Evolutionary conservation across 2,329 filamentous ascomycete species (phyloP).

Genomic region (Helicocarpus griseus): DNA sequence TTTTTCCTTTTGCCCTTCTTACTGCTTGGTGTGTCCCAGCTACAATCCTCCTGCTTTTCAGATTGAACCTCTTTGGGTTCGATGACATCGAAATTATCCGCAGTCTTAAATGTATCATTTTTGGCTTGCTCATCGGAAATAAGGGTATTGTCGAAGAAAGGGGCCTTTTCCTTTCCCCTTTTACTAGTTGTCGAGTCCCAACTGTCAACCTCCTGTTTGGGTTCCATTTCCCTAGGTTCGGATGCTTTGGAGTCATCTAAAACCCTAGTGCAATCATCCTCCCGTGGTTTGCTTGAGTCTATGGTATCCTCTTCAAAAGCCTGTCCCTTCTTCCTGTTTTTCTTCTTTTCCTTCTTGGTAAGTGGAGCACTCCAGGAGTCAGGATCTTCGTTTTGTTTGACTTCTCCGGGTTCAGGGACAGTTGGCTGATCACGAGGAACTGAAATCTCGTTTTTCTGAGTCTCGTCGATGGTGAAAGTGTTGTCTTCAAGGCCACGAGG

Average conservation of each 20-base stretch:
- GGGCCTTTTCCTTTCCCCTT: not conserved
- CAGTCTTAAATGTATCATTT: too few species aligned
- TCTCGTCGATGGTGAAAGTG: not conserved
- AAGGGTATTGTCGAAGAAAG: not conserved
- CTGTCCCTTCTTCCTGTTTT: slow-evolving; percentile 2
- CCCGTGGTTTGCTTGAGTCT: not conserved
- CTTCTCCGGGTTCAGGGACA: not conserved
- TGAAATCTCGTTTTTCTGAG: not conserved
- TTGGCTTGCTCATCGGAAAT: not conserved
- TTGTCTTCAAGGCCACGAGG: not conserved
- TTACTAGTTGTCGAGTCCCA: not conserved
- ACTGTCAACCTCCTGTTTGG: not conserved
- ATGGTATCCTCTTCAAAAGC: not conserved
- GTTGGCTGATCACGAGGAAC: not conserved
- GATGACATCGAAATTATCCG: not conserved
- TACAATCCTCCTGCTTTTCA: too few species aligned
- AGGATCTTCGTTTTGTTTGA: not conserved
- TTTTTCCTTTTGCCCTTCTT: too few species aligned
- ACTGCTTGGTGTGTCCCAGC: too few species aligned
- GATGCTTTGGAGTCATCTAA: not conserved
- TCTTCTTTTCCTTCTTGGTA: slow-evolving; percentile 1
- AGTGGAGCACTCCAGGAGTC: not conserved
- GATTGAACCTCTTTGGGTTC: too few species aligned
- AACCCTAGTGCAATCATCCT: not conserved
- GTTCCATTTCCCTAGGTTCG: not conserved